These are phyloP conservation scores for Fraxinus anomala DNA, from an alignment of 257 asterid species.

Conservation along the genomic window DNA sequence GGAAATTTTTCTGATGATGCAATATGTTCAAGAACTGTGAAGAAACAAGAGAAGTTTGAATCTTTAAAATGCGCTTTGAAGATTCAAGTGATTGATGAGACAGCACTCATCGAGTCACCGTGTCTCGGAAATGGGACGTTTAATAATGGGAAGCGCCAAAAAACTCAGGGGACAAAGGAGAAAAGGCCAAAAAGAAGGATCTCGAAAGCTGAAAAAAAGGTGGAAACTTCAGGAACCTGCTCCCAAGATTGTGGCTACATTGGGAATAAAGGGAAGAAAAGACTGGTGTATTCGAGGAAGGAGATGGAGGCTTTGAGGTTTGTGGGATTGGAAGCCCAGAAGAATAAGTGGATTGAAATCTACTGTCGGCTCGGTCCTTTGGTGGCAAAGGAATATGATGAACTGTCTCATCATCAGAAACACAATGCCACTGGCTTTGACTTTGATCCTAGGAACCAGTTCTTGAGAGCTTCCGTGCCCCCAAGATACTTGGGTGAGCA, in stretches of 20 bases:
- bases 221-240: neutral
- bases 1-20: neutral
- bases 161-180: conserved; percentile 3
- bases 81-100: conserved; percentile 35
- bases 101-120: conserved; percentile 28
- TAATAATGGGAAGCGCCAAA: neutral
- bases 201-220: conserved; percentile 9
- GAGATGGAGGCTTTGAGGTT: conserved; percentile 49
- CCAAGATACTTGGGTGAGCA: neutral
- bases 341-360: conserved; percentile 44
- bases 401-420: conserved; percentile 24
- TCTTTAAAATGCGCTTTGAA: conserved; percentile 25
- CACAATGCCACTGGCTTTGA: neutral
- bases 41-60: neutral
- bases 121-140: conserved; percentile 7
- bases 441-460: conserved; percentile 23
- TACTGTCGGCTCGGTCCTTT: conserved; percentile 41
- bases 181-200: conserved; percentile 20
- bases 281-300: conserved; percentile 27
- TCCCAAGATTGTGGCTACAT: neutral
- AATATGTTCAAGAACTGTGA: neutral
- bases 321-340: conserved; percentile 41
- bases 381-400: conserved; percentile 42
- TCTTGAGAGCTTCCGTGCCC: conserved; percentile 19
- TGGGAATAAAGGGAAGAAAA: conserved; percentile 21